These are phyloP conservation scores for Magnolia officinalis DNA, from an alignment of 164 flowering plant genomes.

Conservation along the genomic window DNA sequence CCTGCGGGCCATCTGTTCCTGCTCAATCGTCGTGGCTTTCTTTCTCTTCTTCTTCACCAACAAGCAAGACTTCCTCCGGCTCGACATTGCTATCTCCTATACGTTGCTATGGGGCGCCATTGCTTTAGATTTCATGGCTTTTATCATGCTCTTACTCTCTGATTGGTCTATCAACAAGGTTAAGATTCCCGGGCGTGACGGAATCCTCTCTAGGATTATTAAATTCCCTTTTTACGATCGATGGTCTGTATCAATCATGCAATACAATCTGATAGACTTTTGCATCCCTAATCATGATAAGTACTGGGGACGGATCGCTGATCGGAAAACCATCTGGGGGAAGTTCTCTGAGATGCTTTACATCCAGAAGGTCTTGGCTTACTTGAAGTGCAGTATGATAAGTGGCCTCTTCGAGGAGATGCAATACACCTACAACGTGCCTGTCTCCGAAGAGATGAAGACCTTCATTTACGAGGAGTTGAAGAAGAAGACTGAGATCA, in stretches of 20 bases:
- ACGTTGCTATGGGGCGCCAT: constrained; percentile 39
- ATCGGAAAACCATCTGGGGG: neutral
- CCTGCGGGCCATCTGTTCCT: constrained; percentile 21
- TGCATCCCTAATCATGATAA: neutral
- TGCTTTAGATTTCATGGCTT: constrained; percentile 27
- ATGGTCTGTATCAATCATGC: constrained; percentile 8
- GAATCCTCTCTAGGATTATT: neutral
- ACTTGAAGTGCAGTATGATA: neutral
- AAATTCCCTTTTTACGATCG: neutral
- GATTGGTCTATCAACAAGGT: constrained; percentile 32
- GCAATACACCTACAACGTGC: neutral
- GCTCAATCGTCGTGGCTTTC: constrained; percentile 13
- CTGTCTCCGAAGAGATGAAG: neutral
- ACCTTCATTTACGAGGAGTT: neutral
- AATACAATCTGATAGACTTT: neutral
- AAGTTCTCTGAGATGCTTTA: neutral
- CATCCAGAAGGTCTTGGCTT: neutral
- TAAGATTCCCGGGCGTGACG: neutral
- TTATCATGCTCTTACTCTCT: constrained; percentile 32
- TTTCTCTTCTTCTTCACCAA: constrained; percentile 14
- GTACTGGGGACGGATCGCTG: neutral
- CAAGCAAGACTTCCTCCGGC: neutral
- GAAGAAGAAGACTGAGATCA: neutral
- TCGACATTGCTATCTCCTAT: constrained; percentile 38
- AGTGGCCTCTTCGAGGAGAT: neutral